Evolutionary conservation across 768 basidiomycete species (phyloP).

Genomic region (Tylopilus subfusipes): DNA sequence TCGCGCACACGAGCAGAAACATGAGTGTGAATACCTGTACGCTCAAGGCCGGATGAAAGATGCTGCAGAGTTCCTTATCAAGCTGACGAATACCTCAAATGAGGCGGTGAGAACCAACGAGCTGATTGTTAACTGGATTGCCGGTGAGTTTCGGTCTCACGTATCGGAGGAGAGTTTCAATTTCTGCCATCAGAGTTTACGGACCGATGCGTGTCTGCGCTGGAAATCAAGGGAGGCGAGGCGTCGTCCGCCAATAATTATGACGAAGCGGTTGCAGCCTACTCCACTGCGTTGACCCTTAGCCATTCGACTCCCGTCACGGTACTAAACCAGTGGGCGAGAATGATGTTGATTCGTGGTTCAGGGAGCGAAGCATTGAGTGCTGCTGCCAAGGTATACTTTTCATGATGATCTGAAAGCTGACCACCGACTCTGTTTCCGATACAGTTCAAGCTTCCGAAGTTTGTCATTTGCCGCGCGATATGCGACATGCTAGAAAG

Average conservation of each 20-base stretch:
- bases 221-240: background rate
- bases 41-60: background rate
- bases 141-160: background rate
- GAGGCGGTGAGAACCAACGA: background rate
- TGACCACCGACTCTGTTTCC: too few species aligned
- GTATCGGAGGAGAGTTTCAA: background rate
- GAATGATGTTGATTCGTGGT: background rate
- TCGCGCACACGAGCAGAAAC: background rate
- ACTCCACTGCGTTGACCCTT: background rate
- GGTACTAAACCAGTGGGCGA: background rate
- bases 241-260: background rate
- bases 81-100: background rate
- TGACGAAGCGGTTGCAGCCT: background rate
- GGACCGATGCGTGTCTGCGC: background rate
- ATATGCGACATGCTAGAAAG: background rate
- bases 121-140: background rate
- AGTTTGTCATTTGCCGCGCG: background rate
- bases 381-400: background rate
- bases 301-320: background rate
- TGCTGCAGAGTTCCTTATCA: background rate
- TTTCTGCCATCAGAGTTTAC: background rate
- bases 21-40: background rate
- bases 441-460: background rate
- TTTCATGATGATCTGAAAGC: too few species aligned
- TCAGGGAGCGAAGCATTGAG: background rate